phyloP scores from a whole-genome alignment of 257 asterid species.

The Penstemon barbatus region DNA sequence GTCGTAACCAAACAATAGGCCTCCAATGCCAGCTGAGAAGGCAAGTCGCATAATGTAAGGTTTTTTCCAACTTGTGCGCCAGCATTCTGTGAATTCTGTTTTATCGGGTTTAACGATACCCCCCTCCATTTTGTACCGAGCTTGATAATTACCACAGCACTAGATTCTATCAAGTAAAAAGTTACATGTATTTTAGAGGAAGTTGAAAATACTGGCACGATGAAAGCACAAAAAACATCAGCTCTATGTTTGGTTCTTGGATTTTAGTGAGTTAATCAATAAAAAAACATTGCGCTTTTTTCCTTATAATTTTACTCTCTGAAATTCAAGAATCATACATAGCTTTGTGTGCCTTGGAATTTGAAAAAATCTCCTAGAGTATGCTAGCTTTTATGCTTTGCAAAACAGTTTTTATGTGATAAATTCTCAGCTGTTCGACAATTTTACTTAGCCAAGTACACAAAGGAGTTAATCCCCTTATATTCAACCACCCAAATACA shows the following conservation, averaged over 20 bases:
- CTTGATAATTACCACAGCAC: slow-evolving; percentile 1
- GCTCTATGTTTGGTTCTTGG: too few relatives aligned
- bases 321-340: too few relatives aligned
- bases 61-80: slow-evolving; percentile 57
- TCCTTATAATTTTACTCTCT: too few relatives aligned
- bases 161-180: slow-evolving; percentile 9
- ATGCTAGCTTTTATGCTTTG: neutral
- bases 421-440: neutral
- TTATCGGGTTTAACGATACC: slow-evolving; percentile 52
- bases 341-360: too few relatives aligned
- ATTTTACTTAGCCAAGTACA: neutral
- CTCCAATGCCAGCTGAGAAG: slow-evolving; percentile 83
- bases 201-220: neutral
- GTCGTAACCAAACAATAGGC: slow-evolving; percentile 75
- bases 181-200: neutral
- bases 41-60: slow-evolving; percentile 85
- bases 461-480: neutral
- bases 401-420: neutral
- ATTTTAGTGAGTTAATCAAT: too few relatives aligned
- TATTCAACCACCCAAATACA: slow-evolving; percentile 8
- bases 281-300: too few relatives aligned
- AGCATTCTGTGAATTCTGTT: slow-evolving; percentile 69
- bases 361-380: neutral
- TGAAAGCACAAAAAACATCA: too few relatives aligned
- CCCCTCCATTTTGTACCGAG: slow-evolving; percentile 49